Percentiles rank a stretch among this genome's conserved stretches.
Evolutionary conservation across 2,329 filamentous ascomycete genomes (phyloP).

Genomic region (Zymoseptoria brevis): DNA sequence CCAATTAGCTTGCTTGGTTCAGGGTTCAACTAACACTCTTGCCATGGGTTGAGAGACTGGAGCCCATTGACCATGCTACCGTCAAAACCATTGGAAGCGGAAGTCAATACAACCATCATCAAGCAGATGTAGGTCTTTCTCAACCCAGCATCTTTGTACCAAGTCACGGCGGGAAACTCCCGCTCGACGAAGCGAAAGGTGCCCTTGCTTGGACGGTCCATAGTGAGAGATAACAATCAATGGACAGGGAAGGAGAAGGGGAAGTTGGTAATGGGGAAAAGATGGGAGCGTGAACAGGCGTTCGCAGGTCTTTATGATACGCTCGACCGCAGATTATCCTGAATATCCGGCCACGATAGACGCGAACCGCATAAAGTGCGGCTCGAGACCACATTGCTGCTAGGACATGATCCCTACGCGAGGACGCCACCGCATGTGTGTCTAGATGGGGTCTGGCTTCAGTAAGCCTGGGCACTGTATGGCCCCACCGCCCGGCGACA

Average conservation of each 20-base stretch:
- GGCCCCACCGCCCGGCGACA: neutral
- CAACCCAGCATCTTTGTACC: conserved; percentile 27
- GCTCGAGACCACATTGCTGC: neutral
- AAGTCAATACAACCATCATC: conserved; percentile 28
- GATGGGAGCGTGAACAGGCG: conserved; percentile 21
- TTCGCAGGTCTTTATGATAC: neutral
- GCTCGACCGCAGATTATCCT: neutral
- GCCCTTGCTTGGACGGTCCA: conserved; percentile 28
- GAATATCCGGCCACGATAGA: neutral
- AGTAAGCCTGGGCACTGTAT: neutral
- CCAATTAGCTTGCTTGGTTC: no score
- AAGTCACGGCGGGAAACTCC: conserved; percentile 28
- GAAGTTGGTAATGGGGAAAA: conserved; percentile 27
- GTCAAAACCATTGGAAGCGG: conserved; percentile 42
- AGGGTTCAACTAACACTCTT: conserved; percentile 27
- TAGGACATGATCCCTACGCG: neutral
- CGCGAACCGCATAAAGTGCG: neutral
- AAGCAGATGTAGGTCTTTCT: conserved; percentile 28
- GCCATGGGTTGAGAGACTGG: conserved; percentile 41
- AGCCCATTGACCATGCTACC: conserved; percentile 46
- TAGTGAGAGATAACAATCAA: conserved; percentile 7
- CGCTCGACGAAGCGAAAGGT: conserved; percentile 26
- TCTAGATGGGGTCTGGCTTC: neutral
- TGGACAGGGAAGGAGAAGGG: conserved; percentile 19
- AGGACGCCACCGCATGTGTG: neutral